Evolutionary conservation across 352 stramenopile genomes (phyloP).

Genomic region (Blastocystis sp.): DNA sequence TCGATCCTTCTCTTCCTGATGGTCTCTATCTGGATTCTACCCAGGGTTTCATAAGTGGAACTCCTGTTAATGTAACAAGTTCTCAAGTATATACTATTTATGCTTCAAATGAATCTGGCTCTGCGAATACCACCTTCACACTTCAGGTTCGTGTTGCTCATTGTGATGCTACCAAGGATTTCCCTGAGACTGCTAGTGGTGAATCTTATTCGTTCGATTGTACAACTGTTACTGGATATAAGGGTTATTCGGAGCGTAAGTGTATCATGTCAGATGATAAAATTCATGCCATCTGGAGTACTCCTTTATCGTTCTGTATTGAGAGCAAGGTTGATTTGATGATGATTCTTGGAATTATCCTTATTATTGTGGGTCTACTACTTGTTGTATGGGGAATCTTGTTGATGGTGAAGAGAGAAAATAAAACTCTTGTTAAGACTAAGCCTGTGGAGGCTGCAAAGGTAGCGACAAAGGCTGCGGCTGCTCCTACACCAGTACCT

Average conservation of each 20-base stretch:
- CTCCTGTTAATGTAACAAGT: not conserved
- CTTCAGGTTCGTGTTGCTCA: not conserved
- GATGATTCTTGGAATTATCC: slow-evolving; percentile 17
- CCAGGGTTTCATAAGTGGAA: not conserved
- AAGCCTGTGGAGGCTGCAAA: not conserved
- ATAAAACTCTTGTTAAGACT: not conserved
- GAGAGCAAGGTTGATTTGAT: slow-evolving; percentile 38
- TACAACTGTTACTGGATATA: not conserved
- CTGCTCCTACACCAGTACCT: not conserved
- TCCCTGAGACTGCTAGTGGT: slow-evolving; percentile 1
- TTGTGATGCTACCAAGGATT: not conserved
- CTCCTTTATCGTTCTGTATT: not conserved
- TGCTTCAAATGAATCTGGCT: not conserved
- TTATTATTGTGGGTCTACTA: slow-evolving; percentile 23
- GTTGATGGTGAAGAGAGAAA: slow-evolving; percentile 2
- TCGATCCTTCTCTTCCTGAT: not conserved
- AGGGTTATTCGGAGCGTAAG: not conserved
- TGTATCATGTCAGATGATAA: not conserved
- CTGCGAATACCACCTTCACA: not conserved
- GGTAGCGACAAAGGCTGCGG: not conserved
- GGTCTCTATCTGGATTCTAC: not conserved
- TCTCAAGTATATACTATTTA: not conserved
- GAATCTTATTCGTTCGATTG: not conserved
- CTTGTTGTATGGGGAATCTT: slow-evolving; percentile 31
- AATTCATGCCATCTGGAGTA: not conserved